These are phyloP conservation scores for Taxawa tesnikishii DNA, from an alignment of 2,329 filamentous ascomycete species.

Conservation along the genomic window DNA sequence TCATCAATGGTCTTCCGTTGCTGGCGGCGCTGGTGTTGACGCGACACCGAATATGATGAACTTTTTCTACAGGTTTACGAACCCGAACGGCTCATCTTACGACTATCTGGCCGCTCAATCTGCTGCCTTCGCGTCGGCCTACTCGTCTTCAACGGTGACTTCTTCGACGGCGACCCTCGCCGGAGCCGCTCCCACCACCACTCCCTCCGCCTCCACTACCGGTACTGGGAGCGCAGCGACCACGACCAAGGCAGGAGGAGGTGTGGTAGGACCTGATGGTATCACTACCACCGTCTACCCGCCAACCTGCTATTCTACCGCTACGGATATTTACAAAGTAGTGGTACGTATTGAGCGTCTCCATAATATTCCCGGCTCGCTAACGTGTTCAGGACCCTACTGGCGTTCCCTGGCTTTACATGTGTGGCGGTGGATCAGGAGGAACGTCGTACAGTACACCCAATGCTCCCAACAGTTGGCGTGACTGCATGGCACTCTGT, in stretches of 20 bases:
- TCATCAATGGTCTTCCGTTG: slow-evolving; percentile 27
- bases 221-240: not conserved
- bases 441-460: slow-evolving; percentile 1
- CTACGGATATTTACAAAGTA: slow-evolving; percentile 7
- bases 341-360: no score
- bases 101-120: slow-evolving; percentile 4
- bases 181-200: not conserved
- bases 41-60: slow-evolving; percentile 16
- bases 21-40: slow-evolving; percentile 12
- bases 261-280: slow-evolving; percentile 5
- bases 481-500: slow-evolving; percentile 13
- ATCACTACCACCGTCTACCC: slow-evolving; percentile 6
- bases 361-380: no score
- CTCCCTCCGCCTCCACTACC: not conserved
- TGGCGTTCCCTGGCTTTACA: slow-evolving; percentile 6
- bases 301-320: slow-evolving; percentile 7
- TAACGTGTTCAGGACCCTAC: no score
- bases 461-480: slow-evolving; percentile 5
- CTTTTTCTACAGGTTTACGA: slow-evolving; percentile 16
- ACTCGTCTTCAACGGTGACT: slow-evolving; percentile 1
- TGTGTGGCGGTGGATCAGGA: slow-evolving; percentile 9
- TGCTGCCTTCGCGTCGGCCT: not conserved
- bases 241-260: not conserved
- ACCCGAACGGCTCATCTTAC: slow-evolving; percentile 2
- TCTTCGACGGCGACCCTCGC: not conserved